These are phyloP conservation scores for Wallacemonas sp. DNA, from an alignment of 208 protist species.

Conservation along the genomic window DNA sequence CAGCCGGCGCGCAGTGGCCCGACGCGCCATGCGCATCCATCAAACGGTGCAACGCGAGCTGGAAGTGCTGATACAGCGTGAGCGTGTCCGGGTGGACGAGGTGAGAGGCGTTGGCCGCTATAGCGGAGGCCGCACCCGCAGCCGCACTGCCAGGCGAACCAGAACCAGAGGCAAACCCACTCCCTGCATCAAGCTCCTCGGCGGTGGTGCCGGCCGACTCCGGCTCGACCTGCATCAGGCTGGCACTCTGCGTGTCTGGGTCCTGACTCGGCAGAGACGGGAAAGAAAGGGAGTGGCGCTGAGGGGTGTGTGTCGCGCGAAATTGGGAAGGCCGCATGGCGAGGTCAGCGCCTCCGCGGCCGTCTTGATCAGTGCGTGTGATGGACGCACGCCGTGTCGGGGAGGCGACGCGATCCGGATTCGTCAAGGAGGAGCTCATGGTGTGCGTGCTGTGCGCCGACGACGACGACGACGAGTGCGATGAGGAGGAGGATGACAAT, in stretches of 20 bases:
- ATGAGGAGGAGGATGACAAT: not conserved
- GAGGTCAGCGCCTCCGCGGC: too few relatives aligned
- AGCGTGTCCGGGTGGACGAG: not conserved
- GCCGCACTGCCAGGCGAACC: too few relatives aligned
- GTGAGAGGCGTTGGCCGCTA: not conserved
- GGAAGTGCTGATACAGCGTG: conserved; percentile 10
- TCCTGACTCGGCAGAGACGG: not conserved
- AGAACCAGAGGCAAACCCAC: too few relatives aligned
- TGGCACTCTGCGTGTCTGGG: too few relatives aligned
- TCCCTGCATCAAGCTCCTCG: too few relatives aligned
- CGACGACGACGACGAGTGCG: not conserved
- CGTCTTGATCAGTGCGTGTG: not conserved
- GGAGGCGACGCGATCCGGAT: not conserved
- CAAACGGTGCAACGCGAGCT: conserved; percentile 20
- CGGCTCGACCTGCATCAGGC: too few relatives aligned
- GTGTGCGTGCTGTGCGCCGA: not conserved
- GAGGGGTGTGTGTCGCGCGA: not conserved
- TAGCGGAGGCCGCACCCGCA: too few relatives aligned
- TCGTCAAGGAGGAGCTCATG: not conserved
- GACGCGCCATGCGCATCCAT: conserved; percentile 33
- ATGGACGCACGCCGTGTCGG: not conserved
- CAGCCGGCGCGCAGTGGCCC: conserved; percentile 36
- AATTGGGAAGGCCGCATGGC: not conserved
- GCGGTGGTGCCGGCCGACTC: too few relatives aligned
- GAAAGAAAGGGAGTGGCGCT: not conserved